Percentiles rank a stretch among this genome's conserved stretches.
Conservation (phyloP, 495 filamentous ascomycete genomes). For the Penicilliopsis zonata region DNA sequence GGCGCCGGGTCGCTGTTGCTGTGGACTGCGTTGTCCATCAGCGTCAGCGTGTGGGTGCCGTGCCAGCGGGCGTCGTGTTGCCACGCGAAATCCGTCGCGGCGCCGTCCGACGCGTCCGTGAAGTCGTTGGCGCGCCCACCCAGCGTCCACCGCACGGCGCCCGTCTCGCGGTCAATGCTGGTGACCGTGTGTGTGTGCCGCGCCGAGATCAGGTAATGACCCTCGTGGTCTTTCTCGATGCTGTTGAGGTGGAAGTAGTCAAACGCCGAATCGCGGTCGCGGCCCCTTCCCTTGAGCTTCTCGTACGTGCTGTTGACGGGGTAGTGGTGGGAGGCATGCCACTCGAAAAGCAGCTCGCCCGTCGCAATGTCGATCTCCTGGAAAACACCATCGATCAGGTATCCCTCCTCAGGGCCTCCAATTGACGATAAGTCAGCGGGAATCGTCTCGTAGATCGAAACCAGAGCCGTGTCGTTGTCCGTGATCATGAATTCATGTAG, state of each 20-base stretch:
- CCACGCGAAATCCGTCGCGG: constrained; percentile 35
- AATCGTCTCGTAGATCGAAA: constrained; percentile 11
- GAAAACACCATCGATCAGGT: constrained; percentile 21
- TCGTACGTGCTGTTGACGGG: constrained; percentile 13
- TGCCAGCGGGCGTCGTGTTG: constrained; percentile 42
- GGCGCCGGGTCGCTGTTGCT: constrained; percentile 12
- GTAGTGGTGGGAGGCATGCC: constrained; percentile 19
- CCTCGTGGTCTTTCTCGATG: constrained; percentile 35
- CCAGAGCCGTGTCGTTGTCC: constrained; percentile 9
- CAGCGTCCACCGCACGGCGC: constrained; percentile 29
- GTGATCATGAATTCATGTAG: constrained; percentile 15
- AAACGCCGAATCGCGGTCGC: constrained; percentile 11
- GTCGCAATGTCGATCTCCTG: constrained; percentile 25
- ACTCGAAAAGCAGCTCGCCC: constrained; percentile 23
- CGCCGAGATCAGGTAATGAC: constrained; percentile 41
- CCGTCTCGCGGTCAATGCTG: constrained; percentile 21
- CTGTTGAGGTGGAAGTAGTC: constrained; percentile 47
- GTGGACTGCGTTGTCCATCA: constrained; percentile 37
- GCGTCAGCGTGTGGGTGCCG: constrained; percentile 23
- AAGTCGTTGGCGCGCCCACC: constrained; percentile 36
- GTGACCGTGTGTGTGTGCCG: constrained; percentile 33
- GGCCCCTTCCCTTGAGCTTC: constrained; percentile 2
- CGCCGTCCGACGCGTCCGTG: constrained; percentile 23
- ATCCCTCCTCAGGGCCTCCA: constrained; percentile 16
- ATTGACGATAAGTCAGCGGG: constrained; percentile 6